Conservation (phyloP, 257 asterid species). For the Solanum peruvianum region DNA sequence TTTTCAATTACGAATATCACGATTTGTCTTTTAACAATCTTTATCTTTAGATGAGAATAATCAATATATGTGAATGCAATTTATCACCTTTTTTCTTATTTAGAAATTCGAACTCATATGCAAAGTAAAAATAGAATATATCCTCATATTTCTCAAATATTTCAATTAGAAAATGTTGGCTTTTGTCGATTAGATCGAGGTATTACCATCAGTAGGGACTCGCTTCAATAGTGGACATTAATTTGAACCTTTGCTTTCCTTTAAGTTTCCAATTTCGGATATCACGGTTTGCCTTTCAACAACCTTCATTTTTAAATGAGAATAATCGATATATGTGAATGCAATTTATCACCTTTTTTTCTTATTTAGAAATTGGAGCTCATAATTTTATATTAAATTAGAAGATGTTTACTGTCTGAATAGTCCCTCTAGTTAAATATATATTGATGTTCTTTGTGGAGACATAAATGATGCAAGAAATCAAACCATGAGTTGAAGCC, state of each 20-base stretch:
- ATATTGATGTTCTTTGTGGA: background rate
- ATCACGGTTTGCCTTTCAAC: no score
- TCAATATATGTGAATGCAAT: background rate
- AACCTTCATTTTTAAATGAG: no score
- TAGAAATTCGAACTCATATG: rapidly evolving
- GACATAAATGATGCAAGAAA: background rate
- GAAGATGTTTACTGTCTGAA: background rate
- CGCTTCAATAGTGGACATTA: no score
- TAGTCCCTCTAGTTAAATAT: background rate
- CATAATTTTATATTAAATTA: background rate
- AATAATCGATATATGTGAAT: no score
- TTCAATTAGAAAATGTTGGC: background rate
- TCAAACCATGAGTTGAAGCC: background rate
- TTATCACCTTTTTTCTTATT: background rate
- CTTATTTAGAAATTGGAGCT: rapidly evolving
- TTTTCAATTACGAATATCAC: background rate
- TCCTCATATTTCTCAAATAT: no score
- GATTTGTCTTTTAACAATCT: background rate
- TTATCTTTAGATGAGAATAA: background rate
- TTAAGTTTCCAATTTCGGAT: no score
- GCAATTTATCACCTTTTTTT: background rate
- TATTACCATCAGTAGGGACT: no score
- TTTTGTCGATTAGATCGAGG: background rate
- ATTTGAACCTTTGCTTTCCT: background rate
- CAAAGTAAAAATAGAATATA: no score